Conservation (phyloP, 805 yeast species). For the Wickerhamomyces chambardii region DNA sequence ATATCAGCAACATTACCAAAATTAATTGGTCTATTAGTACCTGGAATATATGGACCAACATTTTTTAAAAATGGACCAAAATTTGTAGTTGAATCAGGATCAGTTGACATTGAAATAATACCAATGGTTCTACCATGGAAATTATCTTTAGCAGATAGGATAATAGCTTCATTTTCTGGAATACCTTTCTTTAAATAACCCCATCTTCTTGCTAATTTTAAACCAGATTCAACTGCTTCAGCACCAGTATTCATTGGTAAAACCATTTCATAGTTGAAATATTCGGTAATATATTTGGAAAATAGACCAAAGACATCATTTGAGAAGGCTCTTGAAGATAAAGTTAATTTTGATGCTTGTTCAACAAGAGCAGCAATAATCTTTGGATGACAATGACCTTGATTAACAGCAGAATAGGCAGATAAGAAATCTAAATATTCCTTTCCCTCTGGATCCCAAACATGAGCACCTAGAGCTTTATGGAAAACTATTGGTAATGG, state of each 20-base stretch:
- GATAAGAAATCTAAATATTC: slow-evolving; percentile 88
- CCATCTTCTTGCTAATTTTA: slow-evolving; percentile 96
- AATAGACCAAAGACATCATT: slow-evolving; percentile 80
- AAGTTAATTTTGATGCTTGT: slow-evolving; percentile 77
- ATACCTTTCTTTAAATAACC: slow-evolving; percentile 86
- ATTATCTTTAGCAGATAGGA: slow-evolving; percentile 80
- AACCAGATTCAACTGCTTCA: slow-evolving; percentile 94
- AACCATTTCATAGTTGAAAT: slow-evolving; percentile 84
- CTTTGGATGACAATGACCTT: slow-evolving; percentile 96
- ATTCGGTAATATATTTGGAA: slow-evolving; percentile 84
- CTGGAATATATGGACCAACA: slow-evolving; percentile 81
- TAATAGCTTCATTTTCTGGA: slow-evolving; percentile 75
- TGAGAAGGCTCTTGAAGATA: slow-evolving; percentile 89
- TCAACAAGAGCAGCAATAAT: slow-evolving; percentile 78
- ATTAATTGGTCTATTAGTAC: slow-evolving; percentile 54
- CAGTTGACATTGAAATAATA: slow-evolving; percentile 92
- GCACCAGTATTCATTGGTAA: slow-evolving; percentile 99
- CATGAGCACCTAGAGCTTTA: slow-evolving; percentile 83
- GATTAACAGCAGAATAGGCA: slow-evolving; percentile 96
- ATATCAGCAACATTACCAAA: slow-evolving; percentile 85
- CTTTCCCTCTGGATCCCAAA: slow-evolving; percentile 97
- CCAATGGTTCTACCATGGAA: slow-evolving; percentile 97
- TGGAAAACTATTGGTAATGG: slow-evolving; percentile 93
- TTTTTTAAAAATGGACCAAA: slow-evolving; percentile 87
- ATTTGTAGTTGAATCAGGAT: slow-evolving; percentile 80